Base-by-base conservation (phyloP, 352 stramenopile genomes). In the Globisporangium lucens region DNA sequence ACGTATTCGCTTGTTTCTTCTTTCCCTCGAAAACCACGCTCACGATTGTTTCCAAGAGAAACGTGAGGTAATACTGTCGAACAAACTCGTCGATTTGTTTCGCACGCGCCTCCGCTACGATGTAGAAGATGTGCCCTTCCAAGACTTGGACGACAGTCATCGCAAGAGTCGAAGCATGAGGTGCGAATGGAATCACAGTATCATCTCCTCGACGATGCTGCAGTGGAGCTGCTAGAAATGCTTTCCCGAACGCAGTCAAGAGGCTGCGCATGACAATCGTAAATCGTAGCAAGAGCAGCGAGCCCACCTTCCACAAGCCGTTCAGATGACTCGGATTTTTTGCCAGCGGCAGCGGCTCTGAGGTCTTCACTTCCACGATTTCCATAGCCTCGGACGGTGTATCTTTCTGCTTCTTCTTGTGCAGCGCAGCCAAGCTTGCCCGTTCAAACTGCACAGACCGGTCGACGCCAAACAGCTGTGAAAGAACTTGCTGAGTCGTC, bases 281-380 rank as follows among this genome's bases (percentile, higher is more conserved):
- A 70, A 95, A 96, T 24, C 88, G 88, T 22, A 96, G 70, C 47
- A 95, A 69, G 13, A 96, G 67, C 15, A 96, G 55, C 17, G 85
- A 93, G 6, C 83, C 85, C 58, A 95, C 70, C 75, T 94, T 94
- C 85, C 87, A 95, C n/a, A 94, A 33, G 6, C 78, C 77, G 29
- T 71, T 72, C 22, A 67, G 30, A 41, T 65, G 43, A 15, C 65
- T 65, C 15, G 13, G 5, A 15, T 27, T 30, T 0, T 72, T 65
- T 38, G 56, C 4, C 36, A 24, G 17, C 6, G 35, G 35, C 9
- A 41, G 36, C 29, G 30, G 33, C n/a, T 56, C 55, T 10, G 55
- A 22, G 13, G 29, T 51, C 63, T 56, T 59, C 43, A 56, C 36
- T 56, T 27, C 8, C 22, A 29, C 49, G 35, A 68, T 33, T 15